Evolutionary conservation across 495 filamentous ascomycete genomes (phyloP).

Genomic region (Penicillium soppii): DNA sequence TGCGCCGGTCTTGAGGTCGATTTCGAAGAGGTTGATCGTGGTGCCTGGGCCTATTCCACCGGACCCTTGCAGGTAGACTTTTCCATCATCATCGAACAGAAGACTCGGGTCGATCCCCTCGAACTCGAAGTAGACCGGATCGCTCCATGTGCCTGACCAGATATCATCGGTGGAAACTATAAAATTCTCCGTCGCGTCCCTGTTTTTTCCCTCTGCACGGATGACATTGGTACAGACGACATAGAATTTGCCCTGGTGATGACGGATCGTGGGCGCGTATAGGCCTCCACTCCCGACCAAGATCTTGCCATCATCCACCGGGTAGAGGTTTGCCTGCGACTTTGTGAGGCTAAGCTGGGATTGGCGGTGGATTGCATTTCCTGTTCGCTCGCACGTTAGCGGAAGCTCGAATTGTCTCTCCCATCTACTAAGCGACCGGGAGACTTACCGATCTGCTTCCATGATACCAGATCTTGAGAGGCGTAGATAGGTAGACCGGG

Average conservation of each 20-base stretch:
- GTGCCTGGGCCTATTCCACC: constrained; percentile 4
- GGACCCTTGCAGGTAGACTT: constrained; percentile 18
- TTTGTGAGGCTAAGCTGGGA: neutral
- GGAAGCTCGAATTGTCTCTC: too few species aligned
- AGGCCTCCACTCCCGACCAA: constrained; percentile 19
- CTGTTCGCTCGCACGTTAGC: too few species aligned
- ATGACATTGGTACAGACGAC: constrained; percentile 37
- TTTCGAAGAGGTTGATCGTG: constrained; percentile 22
- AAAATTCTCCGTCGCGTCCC: constrained; percentile 24
- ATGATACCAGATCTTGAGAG: constrained; percentile 22
- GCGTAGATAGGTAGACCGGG: constrained; percentile 32
- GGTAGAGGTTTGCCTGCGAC: neutral
- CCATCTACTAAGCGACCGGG: neutral
- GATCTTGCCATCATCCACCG: constrained; percentile 1
- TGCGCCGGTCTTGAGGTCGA: constrained; percentile 20
- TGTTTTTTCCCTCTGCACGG: neutral
- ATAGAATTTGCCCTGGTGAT: constrained; percentile 36
- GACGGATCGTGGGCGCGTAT: constrained; percentile 24
- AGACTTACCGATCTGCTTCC: constrained; percentile 5
- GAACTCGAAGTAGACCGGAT: constrained; percentile 32
- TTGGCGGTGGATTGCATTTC: neutral
- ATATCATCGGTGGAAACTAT: constrained; percentile 27
- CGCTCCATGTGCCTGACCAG: constrained; percentile 22
- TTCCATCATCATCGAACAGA: constrained; percentile 27
- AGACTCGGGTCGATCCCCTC: constrained; percentile 27